Percentiles rank a stretch among this genome's conserved stretches.
These are phyloP conservation scores for Phytophthora sp. DNA, from an alignment of 352 stramenopile species.

Conservation along the genomic window DNA sequence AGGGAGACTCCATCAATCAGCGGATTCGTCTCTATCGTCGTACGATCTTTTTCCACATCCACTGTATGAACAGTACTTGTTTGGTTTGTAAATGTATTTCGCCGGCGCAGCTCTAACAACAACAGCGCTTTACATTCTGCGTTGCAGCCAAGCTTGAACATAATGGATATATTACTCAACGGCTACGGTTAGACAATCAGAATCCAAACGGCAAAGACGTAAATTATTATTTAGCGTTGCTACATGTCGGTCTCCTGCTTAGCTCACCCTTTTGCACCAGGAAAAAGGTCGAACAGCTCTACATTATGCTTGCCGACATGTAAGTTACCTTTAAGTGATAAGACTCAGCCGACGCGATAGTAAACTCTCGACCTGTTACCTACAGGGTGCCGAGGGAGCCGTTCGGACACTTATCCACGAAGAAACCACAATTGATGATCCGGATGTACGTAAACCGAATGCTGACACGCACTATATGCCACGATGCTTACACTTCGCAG, in stretches of 20 bases:
- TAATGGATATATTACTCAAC: slow-evolving; percentile 63
- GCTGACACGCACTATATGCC: too few species aligned
- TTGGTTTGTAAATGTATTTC: neutral
- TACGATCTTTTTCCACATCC: slow-evolving; percentile 84
- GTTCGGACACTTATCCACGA: slow-evolving; percentile 72
- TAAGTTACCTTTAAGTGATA: too few species aligned
- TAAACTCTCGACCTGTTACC: neutral
- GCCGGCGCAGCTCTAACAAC: neutral
- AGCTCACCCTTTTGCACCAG: slow-evolving; percentile 22
- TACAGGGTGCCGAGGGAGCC: slow-evolving; percentile 56
- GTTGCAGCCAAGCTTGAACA: slow-evolving; percentile 72
- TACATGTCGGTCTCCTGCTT: too few species aligned
- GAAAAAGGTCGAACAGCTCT: slow-evolving; percentile 79
- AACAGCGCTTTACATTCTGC: neutral
- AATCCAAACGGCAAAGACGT: slow-evolving; percentile 83
- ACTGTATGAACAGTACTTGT: slow-evolving; percentile 36
- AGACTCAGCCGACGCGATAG: too few species aligned
- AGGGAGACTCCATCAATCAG: slow-evolving; percentile 74
- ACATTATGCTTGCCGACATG: slow-evolving; percentile 76
- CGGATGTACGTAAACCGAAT: slow-evolving; percentile 75
- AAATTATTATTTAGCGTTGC: neutral
- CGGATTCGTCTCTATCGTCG: slow-evolving; percentile 68
- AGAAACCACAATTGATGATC: slow-evolving; percentile 78
- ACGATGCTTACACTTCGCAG: slow-evolving; percentile 32
- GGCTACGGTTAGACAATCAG: slow-evolving; percentile 67